Conservation (phyloP, 306 rosid species). For the Vicia sativa region DNA sequence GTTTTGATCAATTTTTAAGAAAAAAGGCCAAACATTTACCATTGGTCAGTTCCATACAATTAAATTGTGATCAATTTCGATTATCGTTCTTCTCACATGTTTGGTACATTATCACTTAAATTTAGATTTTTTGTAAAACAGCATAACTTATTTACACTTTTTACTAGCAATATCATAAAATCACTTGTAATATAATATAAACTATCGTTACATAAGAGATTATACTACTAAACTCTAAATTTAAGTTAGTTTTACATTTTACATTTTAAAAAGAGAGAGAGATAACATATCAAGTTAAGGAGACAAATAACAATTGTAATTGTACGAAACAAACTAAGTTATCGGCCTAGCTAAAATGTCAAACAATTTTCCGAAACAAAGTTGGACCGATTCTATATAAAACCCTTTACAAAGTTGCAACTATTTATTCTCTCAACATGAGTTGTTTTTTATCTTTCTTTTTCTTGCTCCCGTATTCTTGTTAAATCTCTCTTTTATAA, state of each 20-base stretch:
- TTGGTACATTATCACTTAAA: neutral
- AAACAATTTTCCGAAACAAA: neutral
- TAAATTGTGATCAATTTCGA: neutral
- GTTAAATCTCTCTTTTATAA: conserved; percentile 14
- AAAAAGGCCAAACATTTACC: neutral
- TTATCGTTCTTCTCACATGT: neutral
- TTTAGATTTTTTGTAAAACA: conserved; percentile 2
- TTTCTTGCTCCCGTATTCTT: neutral
- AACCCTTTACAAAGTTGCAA: neutral
- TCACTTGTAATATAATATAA: neutral
- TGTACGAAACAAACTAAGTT: neutral
- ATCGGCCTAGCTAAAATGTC: neutral
- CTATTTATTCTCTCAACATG: neutral
- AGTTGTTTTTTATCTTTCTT: conserved; percentile 4
- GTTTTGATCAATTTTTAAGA: neutral
- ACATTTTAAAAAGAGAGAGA: conserved; percentile 7
- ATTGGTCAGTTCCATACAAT: neutral
- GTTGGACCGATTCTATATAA: neutral
- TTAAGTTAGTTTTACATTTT: conserved; percentile 5
- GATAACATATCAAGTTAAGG: conserved; percentile 7
- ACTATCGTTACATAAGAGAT: neutral
- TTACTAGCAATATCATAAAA: neutral
- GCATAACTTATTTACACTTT: neutral
- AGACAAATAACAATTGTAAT: neutral
- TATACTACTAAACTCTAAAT: neutral